Base-by-base conservation (phyloP, 1,284 basidiomycete genomes). In the Lentinula novae-zelandiae region DNA sequence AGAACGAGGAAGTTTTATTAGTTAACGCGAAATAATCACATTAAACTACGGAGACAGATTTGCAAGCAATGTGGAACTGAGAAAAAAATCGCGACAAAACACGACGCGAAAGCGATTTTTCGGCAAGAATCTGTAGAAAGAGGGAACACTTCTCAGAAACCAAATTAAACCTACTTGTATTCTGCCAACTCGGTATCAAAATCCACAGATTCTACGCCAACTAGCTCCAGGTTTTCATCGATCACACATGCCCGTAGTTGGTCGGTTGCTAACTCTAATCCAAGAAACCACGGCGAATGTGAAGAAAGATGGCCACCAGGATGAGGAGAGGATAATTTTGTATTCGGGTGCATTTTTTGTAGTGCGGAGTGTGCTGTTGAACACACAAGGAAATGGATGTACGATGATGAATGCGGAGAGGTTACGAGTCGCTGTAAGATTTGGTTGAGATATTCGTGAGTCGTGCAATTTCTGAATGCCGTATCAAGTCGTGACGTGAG, bases 171-270 rank as follows among this genome's bases (percentile, higher is more conserved):
- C 76, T 72, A 92, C 90, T 90, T 86, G 73, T 89, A 92, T 73
- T 93, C 91, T 56, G 85, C 70, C 62, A 93, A 70, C 71, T 93
- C 92, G 8, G 81, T 73, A 72, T 93, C 92, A 75, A 93, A 91
- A 70, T 91, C 88, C 53, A 93, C 84, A 60, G 80, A 81, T 70
- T 92, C 91, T 44, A 89, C 87, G 39, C 87, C 89, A 20, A 92
- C 83, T 52, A 92, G 80, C 69, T 92, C 88, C 58, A 93, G 78
- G 63, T 81, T 83, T 70, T 92, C 87, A 69, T 93, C 90, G 60
- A 94, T 84, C 65, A 94, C 81, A 58, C 87, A 85, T 49, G 89
- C 90, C 52, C 90, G 82, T 54, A 93, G 75, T 73, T 90, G 87
- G 76, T 92, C 89, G 36, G 86, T 87, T 5, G 89, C 85, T 57